phyloP scores from a whole-genome alignment of 129 eudicot species.

The Artemisia annua region DNA sequence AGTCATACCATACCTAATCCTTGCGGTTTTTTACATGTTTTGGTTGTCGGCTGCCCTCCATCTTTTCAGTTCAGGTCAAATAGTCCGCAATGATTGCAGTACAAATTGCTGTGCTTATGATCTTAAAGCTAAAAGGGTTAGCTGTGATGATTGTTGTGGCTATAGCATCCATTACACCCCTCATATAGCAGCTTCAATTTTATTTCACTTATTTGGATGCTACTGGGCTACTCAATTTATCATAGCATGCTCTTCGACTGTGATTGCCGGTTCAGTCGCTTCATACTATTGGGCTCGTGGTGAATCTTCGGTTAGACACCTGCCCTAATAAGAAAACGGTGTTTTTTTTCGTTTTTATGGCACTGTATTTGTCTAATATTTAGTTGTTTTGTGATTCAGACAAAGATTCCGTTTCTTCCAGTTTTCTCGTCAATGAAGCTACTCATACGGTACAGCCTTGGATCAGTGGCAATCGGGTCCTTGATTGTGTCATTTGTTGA shows the following conservation, averaged over 20 bases:
- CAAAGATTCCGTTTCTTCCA: slow-evolving; percentile 84
- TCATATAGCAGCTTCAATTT: slow-evolving; percentile 80
- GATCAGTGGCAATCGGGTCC: slow-evolving; percentile 90
- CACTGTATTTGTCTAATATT: slow-evolving; percentile 8
- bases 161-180: slow-evolving; percentile 73
- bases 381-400: slow-evolving; percentile 44
- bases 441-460: slow-evolving; percentile 72
- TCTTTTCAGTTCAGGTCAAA: slow-evolving; percentile 86
- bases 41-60: slow-evolving; percentile 91
- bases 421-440: slow-evolving; percentile 94
- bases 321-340: neutral
- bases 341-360: neutral
- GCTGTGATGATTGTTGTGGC: slow-evolving; percentile 91
- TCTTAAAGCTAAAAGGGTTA: slow-evolving; percentile 65
- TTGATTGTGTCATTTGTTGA: slow-evolving; percentile 75
- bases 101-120: slow-evolving; percentile 88
- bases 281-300: slow-evolving; percentile 98
- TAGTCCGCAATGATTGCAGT: slow-evolving; percentile 65
- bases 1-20: slow-evolving; percentile 60
- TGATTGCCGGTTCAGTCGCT: slow-evolving; percentile 96
- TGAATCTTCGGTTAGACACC: slow-evolving; percentile 69
- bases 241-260: slow-evolving; percentile 82
- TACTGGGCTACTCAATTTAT: slow-evolving; percentile 92
- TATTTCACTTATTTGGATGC: slow-evolving; percentile 88
- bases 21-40: slow-evolving; percentile 87